Conservation (phyloP, 75 land plant species). For the Picea sitchensis region DNA sequence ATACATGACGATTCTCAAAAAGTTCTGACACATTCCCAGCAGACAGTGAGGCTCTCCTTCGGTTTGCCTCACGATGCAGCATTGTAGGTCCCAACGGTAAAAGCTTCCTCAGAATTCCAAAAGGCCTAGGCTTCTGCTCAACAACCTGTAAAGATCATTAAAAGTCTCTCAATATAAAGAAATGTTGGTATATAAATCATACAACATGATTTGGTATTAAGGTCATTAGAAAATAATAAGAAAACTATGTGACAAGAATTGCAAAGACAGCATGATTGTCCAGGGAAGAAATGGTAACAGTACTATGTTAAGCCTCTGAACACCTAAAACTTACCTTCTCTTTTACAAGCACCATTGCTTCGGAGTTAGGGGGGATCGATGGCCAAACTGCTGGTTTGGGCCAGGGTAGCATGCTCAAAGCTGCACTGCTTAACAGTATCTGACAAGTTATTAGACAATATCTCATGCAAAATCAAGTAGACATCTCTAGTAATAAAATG, state of each 20-base stretch:
- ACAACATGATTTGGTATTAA: background rate
- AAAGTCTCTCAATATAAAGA: background rate
- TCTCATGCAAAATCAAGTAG: background rate
- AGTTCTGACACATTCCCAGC: conserved; percentile 76
- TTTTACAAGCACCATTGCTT: conserved; percentile 56
- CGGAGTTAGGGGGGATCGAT: conserved; percentile 70
- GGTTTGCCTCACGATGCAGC: conserved; percentile 88
- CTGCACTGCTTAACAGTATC: conserved; percentile 57
- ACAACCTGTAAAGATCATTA: conserved; percentile 29
- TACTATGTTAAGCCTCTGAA: background rate
- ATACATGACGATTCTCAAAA: conserved; percentile 40
- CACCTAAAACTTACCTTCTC: conserved; percentile 62
- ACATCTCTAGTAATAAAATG: background rate
- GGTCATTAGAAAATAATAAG: background rate
- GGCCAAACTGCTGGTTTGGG: conserved; percentile 97
- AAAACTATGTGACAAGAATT: background rate
- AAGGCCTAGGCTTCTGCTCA: conserved; percentile 50
- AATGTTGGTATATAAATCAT: background rate
- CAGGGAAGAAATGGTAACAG: background rate
- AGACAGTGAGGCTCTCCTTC: conserved; percentile 90
- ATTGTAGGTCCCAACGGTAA: conserved; percentile 79
- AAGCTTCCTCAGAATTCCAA: conserved; percentile 57
- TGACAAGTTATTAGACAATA: conserved; percentile 1
- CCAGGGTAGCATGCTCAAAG: conserved; percentile 96
- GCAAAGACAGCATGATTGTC: conserved; percentile 16